Conservation (phyloP, 345 rosid genomes). For the Cochlearia excelsa region DNA sequence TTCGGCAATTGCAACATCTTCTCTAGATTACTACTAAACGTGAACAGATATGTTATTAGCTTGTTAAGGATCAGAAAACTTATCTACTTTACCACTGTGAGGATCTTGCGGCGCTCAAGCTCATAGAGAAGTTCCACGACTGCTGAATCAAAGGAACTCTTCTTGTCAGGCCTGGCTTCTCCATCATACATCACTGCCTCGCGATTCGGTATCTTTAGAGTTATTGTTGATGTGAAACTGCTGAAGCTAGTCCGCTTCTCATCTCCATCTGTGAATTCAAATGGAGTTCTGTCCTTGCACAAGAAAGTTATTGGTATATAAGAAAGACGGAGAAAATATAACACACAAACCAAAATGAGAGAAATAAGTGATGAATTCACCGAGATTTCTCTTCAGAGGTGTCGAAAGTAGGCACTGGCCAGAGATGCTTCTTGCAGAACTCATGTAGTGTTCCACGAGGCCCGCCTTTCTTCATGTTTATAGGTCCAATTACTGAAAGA, state of each 20-base stretch:
- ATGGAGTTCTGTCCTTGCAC: constrained; percentile 43
- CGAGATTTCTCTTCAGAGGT: constrained; percentile 52
- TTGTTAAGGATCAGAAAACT: too few species aligned
- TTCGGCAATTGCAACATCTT: too few species aligned
- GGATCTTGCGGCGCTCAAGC: constrained; percentile 51
- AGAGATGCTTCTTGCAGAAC: constrained; percentile 70
- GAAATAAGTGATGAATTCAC: constrained; percentile 32
- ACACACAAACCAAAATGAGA: background rate
- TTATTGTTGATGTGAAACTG: constrained; percentile 54
- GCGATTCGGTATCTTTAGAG: constrained; percentile 46
- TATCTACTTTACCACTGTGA: constrained; percentile 36
- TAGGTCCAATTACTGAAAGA: constrained; percentile 52
- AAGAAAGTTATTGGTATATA: background rate
- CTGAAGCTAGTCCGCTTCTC: constrained; percentile 42
- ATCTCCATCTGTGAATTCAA: constrained; percentile 46
- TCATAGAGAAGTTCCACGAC: constrained; percentile 53
- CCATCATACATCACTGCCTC: constrained; percentile 55
- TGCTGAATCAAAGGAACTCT: constrained; percentile 77
- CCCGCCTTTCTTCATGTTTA: constrained; percentile 74
- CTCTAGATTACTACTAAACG: too few species aligned
- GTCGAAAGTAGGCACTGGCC: constrained; percentile 67
- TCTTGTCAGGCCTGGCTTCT: constrained; percentile 74
- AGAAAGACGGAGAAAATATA: constrained; percentile 2
- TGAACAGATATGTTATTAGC: too few species aligned
- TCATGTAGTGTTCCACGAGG: constrained; percentile 63